Conservation (phyloP, 1,139 yeast species). For the Sugiyamaella grinbergsii region DNA sequence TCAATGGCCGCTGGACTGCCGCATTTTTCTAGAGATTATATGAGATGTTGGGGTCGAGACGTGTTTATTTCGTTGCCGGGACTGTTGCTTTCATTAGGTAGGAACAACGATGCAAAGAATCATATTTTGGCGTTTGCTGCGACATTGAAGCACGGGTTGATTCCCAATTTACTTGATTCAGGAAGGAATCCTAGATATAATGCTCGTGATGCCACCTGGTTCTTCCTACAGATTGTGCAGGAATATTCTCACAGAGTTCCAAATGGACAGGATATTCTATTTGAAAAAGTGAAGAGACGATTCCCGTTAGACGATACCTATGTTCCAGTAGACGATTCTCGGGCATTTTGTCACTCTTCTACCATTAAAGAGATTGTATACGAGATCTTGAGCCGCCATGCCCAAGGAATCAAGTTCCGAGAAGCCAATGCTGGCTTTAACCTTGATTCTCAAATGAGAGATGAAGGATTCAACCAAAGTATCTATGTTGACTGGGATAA, state of each 20-base stretch:
- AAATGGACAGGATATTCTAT: conserved; percentile 63
- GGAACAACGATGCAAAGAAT: conserved; percentile 73
- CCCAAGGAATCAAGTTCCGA: conserved; percentile 80
- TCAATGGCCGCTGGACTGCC: conserved; percentile 96
- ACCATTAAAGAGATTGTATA: conserved; percentile 74
- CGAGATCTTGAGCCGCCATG: conserved; percentile 84
- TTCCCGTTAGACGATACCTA: conserved; percentile 89
- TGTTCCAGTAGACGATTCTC: conserved; percentile 64
- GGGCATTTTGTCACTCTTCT: conserved; percentile 72
- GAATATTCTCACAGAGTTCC: conserved; percentile 75
- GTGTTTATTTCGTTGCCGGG: conserved; percentile 89
- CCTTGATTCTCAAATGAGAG: conserved; percentile 88
- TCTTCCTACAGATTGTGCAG: conserved; percentile 82
- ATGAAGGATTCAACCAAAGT: conserved; percentile 86
- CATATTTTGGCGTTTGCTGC: conserved; percentile 89
- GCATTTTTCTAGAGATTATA: conserved; percentile 83
- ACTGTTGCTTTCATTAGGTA: conserved; percentile 70
- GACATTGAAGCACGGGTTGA: conserved; percentile 91
- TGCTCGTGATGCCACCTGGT: conserved; percentile 98
- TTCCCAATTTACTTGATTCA: conserved; percentile 89
- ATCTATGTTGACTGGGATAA: conserved; percentile 84
- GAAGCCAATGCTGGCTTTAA: conserved; percentile 95
- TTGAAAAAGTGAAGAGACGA: conserved; percentile 74
- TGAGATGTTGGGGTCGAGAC: conserved; percentile 99
- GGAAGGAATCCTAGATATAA: conserved; percentile 93